Evolutionary conservation across 345 rosid species (phyloP).

Genomic region (Tarenaya hassleriana): DNA sequence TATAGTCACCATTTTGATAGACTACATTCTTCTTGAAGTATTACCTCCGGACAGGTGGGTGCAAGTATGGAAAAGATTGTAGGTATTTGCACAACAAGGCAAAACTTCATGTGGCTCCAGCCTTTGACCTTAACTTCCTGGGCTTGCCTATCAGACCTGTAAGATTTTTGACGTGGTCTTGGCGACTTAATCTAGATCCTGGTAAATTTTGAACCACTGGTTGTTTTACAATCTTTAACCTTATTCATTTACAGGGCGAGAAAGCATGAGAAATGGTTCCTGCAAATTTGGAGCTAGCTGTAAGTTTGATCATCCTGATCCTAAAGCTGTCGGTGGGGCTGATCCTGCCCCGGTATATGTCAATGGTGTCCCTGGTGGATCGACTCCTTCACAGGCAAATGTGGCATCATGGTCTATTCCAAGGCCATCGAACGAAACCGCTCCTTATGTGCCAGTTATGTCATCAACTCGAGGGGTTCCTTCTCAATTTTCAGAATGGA

Average conservation of each 20-base stretch:
- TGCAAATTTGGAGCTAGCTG: slow-evolving; percentile 84
- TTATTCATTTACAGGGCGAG: slow-evolving; percentile 47
- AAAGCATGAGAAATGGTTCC: slow-evolving; percentile 89
- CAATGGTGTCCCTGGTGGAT: slow-evolving; percentile 48
- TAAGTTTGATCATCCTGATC: slow-evolving; percentile 93
- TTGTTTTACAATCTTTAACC: background rate
- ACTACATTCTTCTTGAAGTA: slow-evolving; percentile 44
- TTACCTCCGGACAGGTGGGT: slow-evolving; percentile 87
- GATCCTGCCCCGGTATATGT: slow-evolving; percentile 44
- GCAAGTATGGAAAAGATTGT: slow-evolving; percentile 84
- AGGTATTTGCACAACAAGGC: slow-evolving; percentile 64
- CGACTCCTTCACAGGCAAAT: slow-evolving; percentile 43
- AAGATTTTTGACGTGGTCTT: background rate
- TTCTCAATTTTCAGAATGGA: slow-evolving; percentile 65
- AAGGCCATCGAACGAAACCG: slow-evolving; percentile 40
- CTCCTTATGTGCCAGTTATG: slow-evolving; percentile 53
- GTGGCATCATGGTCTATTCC: slow-evolving; percentile 70
- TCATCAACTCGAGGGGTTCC: slow-evolving; percentile 50
- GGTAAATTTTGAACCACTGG: background rate
- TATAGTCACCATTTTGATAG: too few species aligned
- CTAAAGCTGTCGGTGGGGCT: slow-evolving; percentile 43
- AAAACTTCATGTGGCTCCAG: slow-evolving; percentile 30
- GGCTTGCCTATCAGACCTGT: slow-evolving; percentile 87
- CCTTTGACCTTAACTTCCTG: slow-evolving; percentile 66
- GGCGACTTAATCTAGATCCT: background rate